Evolutionary conservation across 495 filamentous ascomycete species (phyloP), one percentile per base, ranked within the genome.

Genomic region (Aspergillus sclerotiicarbonarius): DNA sequence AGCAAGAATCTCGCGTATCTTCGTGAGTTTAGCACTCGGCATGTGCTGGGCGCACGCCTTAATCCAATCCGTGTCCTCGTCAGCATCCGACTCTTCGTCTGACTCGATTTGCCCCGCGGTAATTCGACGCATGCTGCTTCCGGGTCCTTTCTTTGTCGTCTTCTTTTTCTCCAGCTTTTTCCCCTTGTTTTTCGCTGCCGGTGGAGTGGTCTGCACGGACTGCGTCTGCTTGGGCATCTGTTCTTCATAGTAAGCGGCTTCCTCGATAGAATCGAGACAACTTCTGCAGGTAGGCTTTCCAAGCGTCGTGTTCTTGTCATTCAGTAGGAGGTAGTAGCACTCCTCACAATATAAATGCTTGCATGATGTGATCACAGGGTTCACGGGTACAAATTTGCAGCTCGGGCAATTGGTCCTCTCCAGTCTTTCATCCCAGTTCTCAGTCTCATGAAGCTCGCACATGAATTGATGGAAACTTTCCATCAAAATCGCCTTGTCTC

Each of bases 341-440:
- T 68, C 68, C 8, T 67, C 32, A 61, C 81, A 85, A 48, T 79
- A 81, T 1, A 80, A 51, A 47, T 85, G 82, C 16, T 65, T 49
- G 59, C 82, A 84, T 9, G 65, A 64, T 0, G 80, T 82, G 9
- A 82, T 51, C 1, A 67, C 61, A 3, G 71, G 66, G 0, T 70
- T 58, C 0, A 67, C 61, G 0, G 75, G 68, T 0, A 44, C 6
- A 1, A 63, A 19, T 0, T 51, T 30, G 60, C 82, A 84, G 1
- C 19, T 44, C 1, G 68, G 51, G 59, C 81, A 84, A 6, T 54
- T 50, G 0, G 52, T 63, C n/a, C 73, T 68, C 9, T 66, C 45
- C 8, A 63, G 62, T 4, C 65, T 54, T 19, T 72, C 71, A 0
- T 58, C 29, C 70, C 69, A 75, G 0, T 66, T 49, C 2, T 68